These are phyloP conservation scores for Salix purpurea DNA, from an alignment of 345 rosid species.

Conservation along the genomic window DNA sequence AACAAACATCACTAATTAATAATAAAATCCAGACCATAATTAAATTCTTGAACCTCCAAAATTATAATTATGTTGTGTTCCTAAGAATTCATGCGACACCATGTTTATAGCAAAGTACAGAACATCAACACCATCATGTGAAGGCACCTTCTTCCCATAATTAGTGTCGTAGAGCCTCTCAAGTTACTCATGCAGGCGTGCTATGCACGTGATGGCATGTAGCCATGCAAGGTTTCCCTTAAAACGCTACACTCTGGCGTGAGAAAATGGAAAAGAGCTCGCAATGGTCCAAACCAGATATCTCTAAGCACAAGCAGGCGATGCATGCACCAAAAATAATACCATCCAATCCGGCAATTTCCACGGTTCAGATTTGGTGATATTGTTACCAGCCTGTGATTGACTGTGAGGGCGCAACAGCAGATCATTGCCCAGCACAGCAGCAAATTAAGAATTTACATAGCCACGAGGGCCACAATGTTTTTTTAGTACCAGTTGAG, in stretches of 20 bases:
- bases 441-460: too few relatives aligned
- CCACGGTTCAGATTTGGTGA: neutral
- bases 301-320: conserved; percentile 21
- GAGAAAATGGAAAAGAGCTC: neutral
- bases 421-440: conserved; percentile 26
- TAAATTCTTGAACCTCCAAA: neutral
- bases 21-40: neutral
- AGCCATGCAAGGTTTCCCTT: neutral
- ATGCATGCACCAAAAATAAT: conserved; percentile 27
- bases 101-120: neutral
- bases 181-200: conserved; percentile 20
- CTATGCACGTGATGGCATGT: neutral
- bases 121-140: conserved; percentile 1
- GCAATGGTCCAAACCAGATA: neutral
- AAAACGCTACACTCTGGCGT: neutral
- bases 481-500: neutral
- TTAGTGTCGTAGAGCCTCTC: conserved; percentile 9
- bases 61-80: neutral
- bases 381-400: conserved; percentile 11
- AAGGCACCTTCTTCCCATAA: conserved; percentile 13
- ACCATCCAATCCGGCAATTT: conserved; percentile 18
- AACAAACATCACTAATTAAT: neutral
- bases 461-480: neutral
- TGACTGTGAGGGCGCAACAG: conserved; percentile 21
- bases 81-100: conserved; percentile 9